Base-by-base conservation (phyloP, 1,284 basidiomycete genomes). In the Chiua sp. region DNA sequence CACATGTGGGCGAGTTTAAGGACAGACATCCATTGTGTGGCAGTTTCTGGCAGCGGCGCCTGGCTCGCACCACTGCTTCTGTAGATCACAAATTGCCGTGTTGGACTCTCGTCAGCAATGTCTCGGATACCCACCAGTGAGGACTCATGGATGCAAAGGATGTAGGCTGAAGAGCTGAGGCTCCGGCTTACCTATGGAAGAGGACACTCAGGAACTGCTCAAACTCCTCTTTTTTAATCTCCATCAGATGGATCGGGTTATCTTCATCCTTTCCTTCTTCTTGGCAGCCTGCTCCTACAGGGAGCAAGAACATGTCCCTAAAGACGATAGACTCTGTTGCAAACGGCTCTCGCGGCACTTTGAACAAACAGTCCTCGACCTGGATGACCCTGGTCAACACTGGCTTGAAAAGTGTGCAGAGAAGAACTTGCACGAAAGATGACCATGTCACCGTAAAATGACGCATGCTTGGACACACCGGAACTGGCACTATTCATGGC, bases 341-440 rank as follows among this genome's bases (percentile, higher is more conserved):
- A 20, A 72, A 39, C 1, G 55, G 22, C 22, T 63, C 56, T 28
- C 58, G 61, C 13, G 69, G 71, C 7, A 70, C 53, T 46, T 55
- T 72, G 53, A 65, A 72, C 32, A 72, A 52, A 51, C 47, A 30
- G 26, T 69, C 35, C 48, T 68, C 67, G 7, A 73, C 69, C 70
- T 69, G 39, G 10, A 37, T 37, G 12, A 15, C 15, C 15, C 35
- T 13, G 39, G 10, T 42, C 39, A 42, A 42, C 20, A 15, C 46
- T 16, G 30, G 12, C 18, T 47, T n/a, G 7, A 12, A 32, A 12
- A 32, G 32, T 12, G 32, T 12, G 11, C 11, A 7, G 32, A 12
- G 32, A 32, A 32, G n/a, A 10, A 44, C 50, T 16, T 53, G 63
- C 64, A 18, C 54, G 47, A 51, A 65, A 65, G 3, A 65, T 65